These are phyloP conservation scores for Diddensiella santjacobensis DNA, from an alignment of 805 yeast genomes.

Conservation along the genomic window DNA sequence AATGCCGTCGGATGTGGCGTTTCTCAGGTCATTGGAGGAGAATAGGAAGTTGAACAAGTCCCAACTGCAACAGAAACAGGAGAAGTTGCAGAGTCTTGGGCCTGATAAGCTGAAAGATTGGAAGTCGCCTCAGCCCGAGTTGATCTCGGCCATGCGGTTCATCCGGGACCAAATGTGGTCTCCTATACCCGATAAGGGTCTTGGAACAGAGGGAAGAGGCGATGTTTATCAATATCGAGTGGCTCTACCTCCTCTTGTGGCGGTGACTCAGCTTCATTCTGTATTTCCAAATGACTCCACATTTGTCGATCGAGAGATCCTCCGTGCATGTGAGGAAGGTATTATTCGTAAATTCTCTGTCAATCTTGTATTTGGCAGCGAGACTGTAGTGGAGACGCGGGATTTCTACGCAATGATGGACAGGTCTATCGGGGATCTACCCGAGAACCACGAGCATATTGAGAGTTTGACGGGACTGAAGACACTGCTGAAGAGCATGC, in stretches of 20 bases:
- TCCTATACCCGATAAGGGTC: constrained; percentile 31
- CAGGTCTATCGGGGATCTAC: constrained; percentile 4
- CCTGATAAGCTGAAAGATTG: constrained; percentile 19
- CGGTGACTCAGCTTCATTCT: constrained; percentile 35
- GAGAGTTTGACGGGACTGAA: constrained; percentile 18
- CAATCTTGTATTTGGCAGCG: constrained; percentile 30
- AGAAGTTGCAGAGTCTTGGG: constrained; percentile 19
- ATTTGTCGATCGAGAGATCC: constrained; percentile 34
- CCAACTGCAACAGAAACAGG: constrained; percentile 18
- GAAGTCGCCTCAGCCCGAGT: constrained; percentile 16
- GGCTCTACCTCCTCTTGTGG: constrained; percentile 32
- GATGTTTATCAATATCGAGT: constrained; percentile 27
- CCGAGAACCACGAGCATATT: not conserved
- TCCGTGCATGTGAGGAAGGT: constrained; percentile 24
- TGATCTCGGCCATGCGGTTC: constrained; percentile 24
- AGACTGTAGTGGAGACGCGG: constrained; percentile 29
- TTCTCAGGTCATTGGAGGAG: constrained; percentile 22
- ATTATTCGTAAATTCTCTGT: constrained; percentile 29
- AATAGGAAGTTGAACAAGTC: constrained; percentile 18
- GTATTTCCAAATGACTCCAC: constrained; percentile 35
- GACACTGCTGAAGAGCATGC: constrained; percentile 24
- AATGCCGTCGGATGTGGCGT: constrained; percentile 23
- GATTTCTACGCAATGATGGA: constrained; percentile 20
- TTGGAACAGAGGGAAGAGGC: constrained; percentile 26
- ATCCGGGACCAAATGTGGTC: constrained; percentile 32